These are phyloP conservation scores for Pachysandra terminalis DNA, from an alignment of 164 flowering plant species.

Conservation along the genomic window DNA sequence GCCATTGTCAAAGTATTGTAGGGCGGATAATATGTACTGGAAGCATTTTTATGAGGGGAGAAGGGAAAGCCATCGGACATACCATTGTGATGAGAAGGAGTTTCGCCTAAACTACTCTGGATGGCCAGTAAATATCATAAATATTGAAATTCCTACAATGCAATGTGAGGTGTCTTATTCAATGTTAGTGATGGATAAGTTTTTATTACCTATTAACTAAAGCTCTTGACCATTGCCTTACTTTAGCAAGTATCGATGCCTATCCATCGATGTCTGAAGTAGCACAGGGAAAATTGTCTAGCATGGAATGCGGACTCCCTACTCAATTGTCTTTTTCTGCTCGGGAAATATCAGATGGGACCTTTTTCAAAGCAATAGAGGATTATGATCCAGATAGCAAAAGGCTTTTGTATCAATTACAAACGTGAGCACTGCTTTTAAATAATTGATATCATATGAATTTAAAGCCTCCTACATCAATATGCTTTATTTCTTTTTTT, in stretches of 20 bases:
- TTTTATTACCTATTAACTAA: background rate
- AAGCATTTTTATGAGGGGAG: slow-evolving; percentile 65
- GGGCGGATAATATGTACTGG: slow-evolving; percentile 54
- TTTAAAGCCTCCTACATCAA: background rate
- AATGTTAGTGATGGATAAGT: background rate
- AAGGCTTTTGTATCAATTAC: slow-evolving; percentile 68
- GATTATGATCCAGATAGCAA: slow-evolving; percentile 95
- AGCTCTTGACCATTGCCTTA: slow-evolving; percentile 1
- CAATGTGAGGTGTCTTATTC: slow-evolving; percentile 43
- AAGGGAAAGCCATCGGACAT: slow-evolving; percentile 35
- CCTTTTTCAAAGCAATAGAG: slow-evolving; percentile 87
- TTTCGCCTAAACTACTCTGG: slow-evolving; percentile 72
- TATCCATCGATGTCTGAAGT: slow-evolving; percentile 66
- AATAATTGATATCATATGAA: background rate
- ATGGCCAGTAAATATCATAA: slow-evolving; percentile 87
- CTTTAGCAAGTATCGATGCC: slow-evolving; percentile 47
- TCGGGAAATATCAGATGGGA: slow-evolving; percentile 89
- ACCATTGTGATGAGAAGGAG: slow-evolving; percentile 71
- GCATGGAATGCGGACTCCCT: slow-evolving; percentile 82
- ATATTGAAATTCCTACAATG: slow-evolving; percentile 77
- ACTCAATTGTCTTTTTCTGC: slow-evolving; percentile 91
- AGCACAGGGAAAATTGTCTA: slow-evolving; percentile 43
- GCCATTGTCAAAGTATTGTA: slow-evolving; percentile 92
- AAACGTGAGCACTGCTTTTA: slow-evolving; percentile 50
- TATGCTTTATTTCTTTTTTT: slow-evolving; percentile 5